Conservation (phyloP, 2,329 filamentous ascomycete species). For the Trematosphaeria pertusa region DNA sequence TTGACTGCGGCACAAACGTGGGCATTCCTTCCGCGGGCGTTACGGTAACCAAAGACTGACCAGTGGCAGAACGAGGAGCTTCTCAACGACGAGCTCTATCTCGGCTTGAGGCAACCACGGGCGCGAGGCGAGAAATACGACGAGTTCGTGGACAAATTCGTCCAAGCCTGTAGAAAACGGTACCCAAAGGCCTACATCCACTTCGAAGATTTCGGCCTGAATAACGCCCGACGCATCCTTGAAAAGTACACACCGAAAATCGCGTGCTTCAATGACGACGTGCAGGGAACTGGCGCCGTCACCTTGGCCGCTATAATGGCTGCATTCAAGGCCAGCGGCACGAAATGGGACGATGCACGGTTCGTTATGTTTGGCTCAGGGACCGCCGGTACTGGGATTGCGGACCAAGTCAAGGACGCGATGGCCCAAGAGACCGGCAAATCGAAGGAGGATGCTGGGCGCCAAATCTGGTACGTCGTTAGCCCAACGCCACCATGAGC, state of each 20-base stretch:
- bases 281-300: conserved; percentile 88
- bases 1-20: conserved; percentile 84
- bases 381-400: conserved; percentile 83
- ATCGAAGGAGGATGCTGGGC: conserved; percentile 74
- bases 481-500: too few species aligned
- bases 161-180: conserved; percentile 69
- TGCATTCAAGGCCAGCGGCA: conserved; percentile 71
- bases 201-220: conserved; percentile 86
- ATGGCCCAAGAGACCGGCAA: conserved; percentile 73
- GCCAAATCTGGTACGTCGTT: conserved; percentile 74
- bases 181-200: conserved; percentile 86
- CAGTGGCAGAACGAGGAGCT: conserved; percentile 68
- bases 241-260: conserved; percentile 77
- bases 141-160: conserved; percentile 76
- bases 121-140: conserved; percentile 77
- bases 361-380: conserved; percentile 82
- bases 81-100: conserved; percentile 78
- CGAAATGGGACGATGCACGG: conserved; percentile 71
- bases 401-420: conserved; percentile 81
- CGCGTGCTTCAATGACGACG: conserved; percentile 89
- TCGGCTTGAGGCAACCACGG: conserved; percentile 73
- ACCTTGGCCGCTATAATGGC: conserved; percentile 84
- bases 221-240: conserved; percentile 77
- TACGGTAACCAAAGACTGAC: not conserved
- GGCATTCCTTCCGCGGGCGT: conserved; percentile 3